Conservation (phyloP, 148 eudicot species). For the Chenopodium album region DNA sequence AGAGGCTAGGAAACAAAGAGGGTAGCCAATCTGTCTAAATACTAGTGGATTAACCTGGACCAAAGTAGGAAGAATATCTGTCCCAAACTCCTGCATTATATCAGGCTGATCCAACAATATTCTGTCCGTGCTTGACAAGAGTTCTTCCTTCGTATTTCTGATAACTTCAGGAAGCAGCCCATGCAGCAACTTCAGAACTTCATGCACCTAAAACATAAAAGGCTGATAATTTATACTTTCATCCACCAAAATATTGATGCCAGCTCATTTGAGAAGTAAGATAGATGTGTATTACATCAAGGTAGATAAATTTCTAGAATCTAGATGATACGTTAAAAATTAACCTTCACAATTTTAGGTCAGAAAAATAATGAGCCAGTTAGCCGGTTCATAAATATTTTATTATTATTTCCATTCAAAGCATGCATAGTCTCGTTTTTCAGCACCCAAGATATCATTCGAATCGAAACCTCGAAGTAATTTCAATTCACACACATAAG, state of each 20-base stretch:
- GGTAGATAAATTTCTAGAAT: background rate
- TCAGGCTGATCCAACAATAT: constrained; percentile 57
- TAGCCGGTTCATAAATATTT: background rate
- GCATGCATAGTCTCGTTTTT: background rate
- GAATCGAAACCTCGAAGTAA: background rate
- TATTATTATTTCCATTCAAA: background rate
- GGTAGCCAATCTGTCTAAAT: background rate
- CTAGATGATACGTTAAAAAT: background rate
- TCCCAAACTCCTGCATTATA: constrained; percentile 65
- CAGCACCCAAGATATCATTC: background rate
- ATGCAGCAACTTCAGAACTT: constrained; percentile 73
- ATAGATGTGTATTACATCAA: background rate
- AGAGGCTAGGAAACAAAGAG: constrained; percentile 1
- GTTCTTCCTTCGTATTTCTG: constrained; percentile 37
- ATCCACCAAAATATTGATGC: background rate
- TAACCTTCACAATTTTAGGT: background rate
- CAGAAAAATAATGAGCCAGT: background rate
- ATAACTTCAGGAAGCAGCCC: constrained; percentile 68
- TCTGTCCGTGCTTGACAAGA: constrained; percentile 47
- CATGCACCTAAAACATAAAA: constrained; percentile 52
- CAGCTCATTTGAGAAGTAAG: background rate
- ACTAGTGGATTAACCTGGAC: constrained; percentile 51
- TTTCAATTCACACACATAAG: background rate
- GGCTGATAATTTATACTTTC: background rate
- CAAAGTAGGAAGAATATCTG: constrained; percentile 62